These are phyloP conservation scores for Coniella lustricola DNA, from an alignment of 2,329 filamentous ascomycete genomes.

Conservation along the genomic window DNA sequence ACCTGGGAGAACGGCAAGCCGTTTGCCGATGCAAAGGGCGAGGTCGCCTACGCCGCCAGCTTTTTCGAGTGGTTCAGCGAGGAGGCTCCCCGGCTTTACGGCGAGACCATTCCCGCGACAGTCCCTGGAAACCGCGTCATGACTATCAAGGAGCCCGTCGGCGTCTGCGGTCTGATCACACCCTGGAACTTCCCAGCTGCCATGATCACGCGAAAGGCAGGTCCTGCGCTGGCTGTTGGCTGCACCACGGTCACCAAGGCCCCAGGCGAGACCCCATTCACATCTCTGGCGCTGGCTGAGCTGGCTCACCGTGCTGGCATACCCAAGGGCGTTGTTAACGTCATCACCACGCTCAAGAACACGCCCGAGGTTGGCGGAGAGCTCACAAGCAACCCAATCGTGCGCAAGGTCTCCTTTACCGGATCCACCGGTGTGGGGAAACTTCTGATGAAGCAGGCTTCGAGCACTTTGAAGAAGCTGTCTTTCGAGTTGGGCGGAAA, in stretches of 20 bases:
- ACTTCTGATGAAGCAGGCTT: slow-evolving; percentile 82
- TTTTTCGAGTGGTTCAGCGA: slow-evolving; percentile 80
- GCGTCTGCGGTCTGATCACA: slow-evolving; percentile 75
- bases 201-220: slow-evolving; percentile 67
- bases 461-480: slow-evolving; percentile 69
- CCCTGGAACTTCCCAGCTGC: slow-evolving; percentile 85
- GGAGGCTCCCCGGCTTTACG: slow-evolving; percentile 67
- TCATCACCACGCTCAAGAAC: slow-evolving; percentile 74
- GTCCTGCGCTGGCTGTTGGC: slow-evolving; percentile 79
- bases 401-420: slow-evolving; percentile 92
- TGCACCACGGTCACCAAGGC: slow-evolving; percentile 92
- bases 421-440: slow-evolving; percentile 66
- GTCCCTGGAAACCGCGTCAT: slow-evolving; percentile 67
- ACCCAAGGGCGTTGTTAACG: slow-evolving; percentile 83
- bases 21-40: slow-evolving; percentile 63
- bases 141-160: slow-evolving; percentile 76
- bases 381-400: slow-evolving; percentile 66
- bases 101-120: slow-evolving; percentile 65
- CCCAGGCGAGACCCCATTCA: slow-evolving; percentile 87
- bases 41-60: slow-evolving; percentile 64
- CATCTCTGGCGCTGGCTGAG: slow-evolving; percentile 79
- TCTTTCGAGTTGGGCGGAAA: slow-evolving; percentile 89
- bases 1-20: slow-evolving; percentile 91
- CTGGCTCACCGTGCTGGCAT: slow-evolving; percentile 81
- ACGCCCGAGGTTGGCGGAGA: slow-evolving; percentile 71